These are phyloP conservation scores for Aspergillus tubingensis DNA, from an alignment of 2,329 filamentous ascomycete genomes.

Conservation along the genomic window DNA sequence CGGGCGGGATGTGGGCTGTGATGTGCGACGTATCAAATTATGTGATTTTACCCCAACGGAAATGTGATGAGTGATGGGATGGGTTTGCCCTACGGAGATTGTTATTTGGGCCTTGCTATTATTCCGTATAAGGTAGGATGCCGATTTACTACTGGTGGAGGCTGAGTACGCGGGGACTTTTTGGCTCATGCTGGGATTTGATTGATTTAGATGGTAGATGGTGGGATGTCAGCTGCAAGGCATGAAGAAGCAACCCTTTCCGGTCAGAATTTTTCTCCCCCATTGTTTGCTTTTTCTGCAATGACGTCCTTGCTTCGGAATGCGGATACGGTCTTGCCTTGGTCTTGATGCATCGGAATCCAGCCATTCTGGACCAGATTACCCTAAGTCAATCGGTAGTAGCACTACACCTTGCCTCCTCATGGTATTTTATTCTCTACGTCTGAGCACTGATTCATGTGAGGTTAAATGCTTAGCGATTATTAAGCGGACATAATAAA, in stretches of 20 bases:
- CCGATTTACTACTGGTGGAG: background rate
- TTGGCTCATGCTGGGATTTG: background rate
- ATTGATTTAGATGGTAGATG: background rate
- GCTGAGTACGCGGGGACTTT: background rate
- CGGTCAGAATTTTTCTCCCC: background rate
- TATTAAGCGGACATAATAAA: too few species aligned
- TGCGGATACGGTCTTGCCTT: background rate
- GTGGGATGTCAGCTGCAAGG: slow-evolving; percentile 1
- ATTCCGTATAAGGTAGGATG: background rate
- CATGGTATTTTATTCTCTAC: background rate
- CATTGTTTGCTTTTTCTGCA: background rate
- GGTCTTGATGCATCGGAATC: background rate
- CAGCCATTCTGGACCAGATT: background rate
- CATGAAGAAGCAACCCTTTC: background rate
- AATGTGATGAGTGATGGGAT: background rate
- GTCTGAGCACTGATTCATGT: too few species aligned
- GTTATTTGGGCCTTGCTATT: background rate
- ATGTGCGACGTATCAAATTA: background rate
- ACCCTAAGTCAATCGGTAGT: background rate
- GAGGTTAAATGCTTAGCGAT: too few species aligned
- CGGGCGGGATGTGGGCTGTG: background rate
- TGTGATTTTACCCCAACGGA: background rate
- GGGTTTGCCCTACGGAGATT: background rate
- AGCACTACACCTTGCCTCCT: background rate
- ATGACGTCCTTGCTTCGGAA: background rate